Evolutionary conservation across 2,329 filamentous ascomycete species (phyloP), one percentile per base, ranked within the genome.

Genomic region (Tolypocladium cylindrosporum): DNA sequence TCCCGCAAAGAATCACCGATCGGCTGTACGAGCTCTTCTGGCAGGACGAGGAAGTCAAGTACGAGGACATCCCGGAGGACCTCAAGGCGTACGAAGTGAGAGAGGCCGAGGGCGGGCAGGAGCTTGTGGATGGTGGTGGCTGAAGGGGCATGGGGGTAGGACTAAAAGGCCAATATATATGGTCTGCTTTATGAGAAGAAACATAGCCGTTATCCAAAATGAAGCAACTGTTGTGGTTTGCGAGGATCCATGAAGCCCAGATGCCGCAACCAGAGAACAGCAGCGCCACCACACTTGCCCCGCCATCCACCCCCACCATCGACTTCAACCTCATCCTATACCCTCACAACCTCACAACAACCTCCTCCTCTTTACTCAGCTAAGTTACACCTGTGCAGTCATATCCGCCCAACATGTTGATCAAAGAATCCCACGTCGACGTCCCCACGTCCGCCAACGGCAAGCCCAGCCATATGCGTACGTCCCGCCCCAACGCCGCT

Each of bases 381-480:
- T 4, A 27, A 34, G 9, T 7, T 19, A n/a, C 27, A n/a, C 16
- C 14, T 50, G 16, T 9, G 27, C 3, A 16, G 11, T 10, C 5
- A 2, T 3, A 55, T 24, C 1, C 37, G 37, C 21, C 42, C 63
- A 66, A 42, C 59, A 84, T 84, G 81, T 69, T 83, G 65, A 77
- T 84, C 68, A 76, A 79, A 43, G 81, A 84, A 66, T 77, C 71
- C 62, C 73, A 79, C 66, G 71, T 72, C 60, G 80, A 84, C 64
- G 77, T 83, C 59, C 69, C 73, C 59, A 78, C 74, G 54, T 73
- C 69, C 62, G 79, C 75, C 70, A 76, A 82, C 68, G 80, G 80
- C 66, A 80, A 80, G 67, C 75, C 80, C 61, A 74, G 75, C 60
- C 69, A 77, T 36, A 83, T 83, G 81, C 77, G 81, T 82, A 69